phyloP scores from a whole-genome alignment of 2,329 filamentous ascomycete species.

The Scytalidium lignicola region DNA sequence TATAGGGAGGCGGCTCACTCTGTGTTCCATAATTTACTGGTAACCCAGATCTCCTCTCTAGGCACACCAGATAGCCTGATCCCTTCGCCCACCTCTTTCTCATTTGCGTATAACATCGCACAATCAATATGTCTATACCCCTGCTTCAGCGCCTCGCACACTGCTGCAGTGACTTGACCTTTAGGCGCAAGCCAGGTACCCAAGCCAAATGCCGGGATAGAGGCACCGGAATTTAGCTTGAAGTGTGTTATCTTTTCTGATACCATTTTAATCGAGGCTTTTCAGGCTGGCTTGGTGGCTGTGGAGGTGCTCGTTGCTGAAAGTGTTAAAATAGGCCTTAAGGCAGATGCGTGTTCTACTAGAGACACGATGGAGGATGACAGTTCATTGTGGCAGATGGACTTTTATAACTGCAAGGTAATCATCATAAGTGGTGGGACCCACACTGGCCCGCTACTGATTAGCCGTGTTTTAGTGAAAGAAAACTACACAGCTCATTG shows the following conservation, averaged over 20 bases:
- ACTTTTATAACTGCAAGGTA: no score
- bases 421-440: no score
- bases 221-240: slow-evolving; percentile 32
- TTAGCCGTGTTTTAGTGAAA: no score
- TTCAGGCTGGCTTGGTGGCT: no score
- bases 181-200: slow-evolving; percentile 39
- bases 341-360: no score
- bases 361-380: no score
- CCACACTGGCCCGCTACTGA: no score
- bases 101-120: slow-evolving; percentile 38
- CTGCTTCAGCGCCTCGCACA: slow-evolving; percentile 33
- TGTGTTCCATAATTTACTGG: slow-evolving; percentile 18
- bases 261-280: no score
- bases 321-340: no score
- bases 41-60: slow-evolving; percentile 19
- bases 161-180: slow-evolving; percentile 35
- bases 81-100: slow-evolving; percentile 37
- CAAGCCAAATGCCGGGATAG: slow-evolving; percentile 37
- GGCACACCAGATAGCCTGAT: slow-evolving; percentile 24
- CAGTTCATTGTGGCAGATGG: no score
- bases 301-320: no score
- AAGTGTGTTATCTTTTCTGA: slow-evolving; percentile 12
- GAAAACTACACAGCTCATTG: no score
- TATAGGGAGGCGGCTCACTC: slow-evolving; percentile 6
- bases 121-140: slow-evolving; percentile 52